A percentile compares a stretch with the other conserved stretches of the same genome.
Conservation (phyloP, 2,329 filamentous ascomycete genomes). For the Blumeria hordei region DNA sequence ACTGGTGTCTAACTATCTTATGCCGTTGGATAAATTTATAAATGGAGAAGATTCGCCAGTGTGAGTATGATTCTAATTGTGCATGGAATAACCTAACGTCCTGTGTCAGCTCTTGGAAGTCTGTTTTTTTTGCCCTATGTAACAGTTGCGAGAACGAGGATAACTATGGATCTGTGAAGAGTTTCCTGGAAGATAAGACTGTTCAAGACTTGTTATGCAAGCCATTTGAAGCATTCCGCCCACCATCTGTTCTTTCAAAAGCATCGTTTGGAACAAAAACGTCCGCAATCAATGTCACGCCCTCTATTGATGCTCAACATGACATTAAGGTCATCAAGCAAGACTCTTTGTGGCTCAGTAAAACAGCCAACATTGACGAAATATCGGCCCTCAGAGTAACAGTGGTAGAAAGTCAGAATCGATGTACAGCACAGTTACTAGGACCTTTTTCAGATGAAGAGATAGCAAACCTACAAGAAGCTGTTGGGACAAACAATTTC, state of each 20-base stretch:
- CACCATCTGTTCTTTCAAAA: slow-evolving; percentile 37
- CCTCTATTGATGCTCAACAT: slow-evolving; percentile 39
- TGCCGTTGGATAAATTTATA: too few relatives aligned
- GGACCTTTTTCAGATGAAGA: slow-evolving; percentile 56
- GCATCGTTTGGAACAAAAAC: slow-evolving; percentile 62
- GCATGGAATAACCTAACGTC: slow-evolving; percentile 2
- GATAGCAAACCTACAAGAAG: slow-evolving; percentile 49
- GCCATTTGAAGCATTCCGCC: slow-evolving; percentile 42
- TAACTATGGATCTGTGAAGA: slow-evolving; percentile 28
- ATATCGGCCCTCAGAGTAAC: slow-evolving; percentile 58
- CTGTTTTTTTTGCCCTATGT: slow-evolving; percentile 29
- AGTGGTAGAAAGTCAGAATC: slow-evolving; percentile 62
- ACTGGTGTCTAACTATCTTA: too few relatives aligned
- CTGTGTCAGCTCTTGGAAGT: slow-evolving; percentile 31
- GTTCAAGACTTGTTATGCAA: slow-evolving; percentile 43
- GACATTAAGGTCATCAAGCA: slow-evolving; percentile 60
- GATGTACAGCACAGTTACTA: slow-evolving; percentile 47
- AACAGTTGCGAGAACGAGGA: slow-evolving; percentile 31
- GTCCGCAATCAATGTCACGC: slow-evolving; percentile 62
- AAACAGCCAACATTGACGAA: slow-evolving; percentile 54
- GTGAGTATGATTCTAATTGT: too few relatives aligned
- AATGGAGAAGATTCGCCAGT: too few relatives aligned
- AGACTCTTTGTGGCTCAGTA: slow-evolving; percentile 69
- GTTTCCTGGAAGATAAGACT: slow-evolving; percentile 47
- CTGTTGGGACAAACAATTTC: slow-evolving; percentile 39